Evolutionary conservation across 2,329 filamentous ascomycete species (phyloP).

Genomic region (Xylaria digitata): DNA sequence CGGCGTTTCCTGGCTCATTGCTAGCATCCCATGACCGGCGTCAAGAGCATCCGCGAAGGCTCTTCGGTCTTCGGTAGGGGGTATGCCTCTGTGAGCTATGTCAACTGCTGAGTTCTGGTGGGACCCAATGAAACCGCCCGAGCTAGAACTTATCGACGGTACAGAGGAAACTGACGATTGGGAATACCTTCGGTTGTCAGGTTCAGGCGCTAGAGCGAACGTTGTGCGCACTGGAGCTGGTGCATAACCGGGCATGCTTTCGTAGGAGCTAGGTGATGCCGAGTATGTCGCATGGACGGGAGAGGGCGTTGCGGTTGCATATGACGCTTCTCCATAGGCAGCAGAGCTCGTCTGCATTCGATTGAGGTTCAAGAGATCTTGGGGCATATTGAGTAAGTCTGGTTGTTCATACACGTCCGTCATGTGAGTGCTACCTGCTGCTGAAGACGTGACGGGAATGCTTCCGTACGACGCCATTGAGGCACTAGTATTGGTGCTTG

Average conservation of each 20-base stretch:
- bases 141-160: constrained; percentile 60
- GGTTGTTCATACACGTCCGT: constrained; percentile 67
- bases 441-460: constrained; percentile 77
- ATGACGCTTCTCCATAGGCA: constrained; percentile 76
- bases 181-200: constrained; percentile 76
- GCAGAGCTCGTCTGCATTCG: constrained; percentile 71
- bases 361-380: constrained; percentile 79
- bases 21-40: constrained; percentile 92
- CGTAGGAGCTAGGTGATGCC: constrained; percentile 77
- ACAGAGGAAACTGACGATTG: constrained; percentile 80
- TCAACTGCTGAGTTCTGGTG: constrained; percentile 74
- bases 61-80: constrained; percentile 67
- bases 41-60: constrained; percentile 91
- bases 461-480: constrained; percentile 78
- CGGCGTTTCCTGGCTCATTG: constrained; percentile 94
- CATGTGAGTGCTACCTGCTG: constrained; percentile 77
- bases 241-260: constrained; percentile 77
- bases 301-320: constrained; percentile 74
- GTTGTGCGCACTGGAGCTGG: constrained; percentile 71
- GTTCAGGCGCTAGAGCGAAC: constrained; percentile 67
- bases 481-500: constrained; percentile 67
- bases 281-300: constrained; percentile 74
- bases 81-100: constrained; percentile 68
- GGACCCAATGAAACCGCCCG: constrained; percentile 52
- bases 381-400: constrained; percentile 76